Conservation (phyloP, 2,329 filamentous ascomycete species). For the Trichoderma polysporum region DNA sequence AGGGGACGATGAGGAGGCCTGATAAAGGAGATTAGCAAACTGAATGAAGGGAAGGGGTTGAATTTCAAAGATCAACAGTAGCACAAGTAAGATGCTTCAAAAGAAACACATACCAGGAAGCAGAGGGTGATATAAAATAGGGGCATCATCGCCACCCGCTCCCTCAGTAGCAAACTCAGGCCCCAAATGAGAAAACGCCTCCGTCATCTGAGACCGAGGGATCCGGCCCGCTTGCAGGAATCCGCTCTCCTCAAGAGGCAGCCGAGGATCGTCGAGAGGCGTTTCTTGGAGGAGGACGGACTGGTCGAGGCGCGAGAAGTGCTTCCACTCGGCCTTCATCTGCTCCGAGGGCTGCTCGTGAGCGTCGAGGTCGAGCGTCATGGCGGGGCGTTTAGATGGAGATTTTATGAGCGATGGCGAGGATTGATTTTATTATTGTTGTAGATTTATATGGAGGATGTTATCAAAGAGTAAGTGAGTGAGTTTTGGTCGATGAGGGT, state of each 20-base stretch:
- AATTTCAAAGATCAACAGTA: no score
- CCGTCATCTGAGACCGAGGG: conserved; percentile 41
- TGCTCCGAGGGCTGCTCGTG: conserved; percentile 72
- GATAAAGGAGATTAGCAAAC: neutral
- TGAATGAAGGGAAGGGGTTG: no score
- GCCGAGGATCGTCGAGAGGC: conserved; percentile 56
- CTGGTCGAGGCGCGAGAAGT: conserved; percentile 62
- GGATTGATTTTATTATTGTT: no score
- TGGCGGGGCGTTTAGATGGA: conserved; percentile 28
- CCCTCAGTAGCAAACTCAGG: conserved; percentile 34
- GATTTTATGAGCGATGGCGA: neutral
- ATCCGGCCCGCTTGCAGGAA: conserved; percentile 50
- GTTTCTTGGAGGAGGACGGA: conserved; percentile 51
- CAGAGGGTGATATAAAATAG: conserved; percentile 63
- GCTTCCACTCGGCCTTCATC: conserved; percentile 73
- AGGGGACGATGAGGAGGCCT: conserved; percentile 80
- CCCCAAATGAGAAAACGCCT: conserved; percentile 45
- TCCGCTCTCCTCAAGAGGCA: conserved; percentile 38
- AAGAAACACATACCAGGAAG: conserved; percentile 60
- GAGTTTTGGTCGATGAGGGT: neutral
- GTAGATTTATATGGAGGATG: neutral
- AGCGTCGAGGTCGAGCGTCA: conserved; percentile 60
- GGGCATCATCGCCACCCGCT: conserved; percentile 36
- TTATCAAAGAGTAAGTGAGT: neutral
- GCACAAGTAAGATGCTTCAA: no score